A percentile compares a stretch with the other conserved stretches of the same genome.
phyloP scores from a whole-genome alignment of 2,329 filamentous ascomycete species.

The Furcasterigmium furcatum region DNA sequence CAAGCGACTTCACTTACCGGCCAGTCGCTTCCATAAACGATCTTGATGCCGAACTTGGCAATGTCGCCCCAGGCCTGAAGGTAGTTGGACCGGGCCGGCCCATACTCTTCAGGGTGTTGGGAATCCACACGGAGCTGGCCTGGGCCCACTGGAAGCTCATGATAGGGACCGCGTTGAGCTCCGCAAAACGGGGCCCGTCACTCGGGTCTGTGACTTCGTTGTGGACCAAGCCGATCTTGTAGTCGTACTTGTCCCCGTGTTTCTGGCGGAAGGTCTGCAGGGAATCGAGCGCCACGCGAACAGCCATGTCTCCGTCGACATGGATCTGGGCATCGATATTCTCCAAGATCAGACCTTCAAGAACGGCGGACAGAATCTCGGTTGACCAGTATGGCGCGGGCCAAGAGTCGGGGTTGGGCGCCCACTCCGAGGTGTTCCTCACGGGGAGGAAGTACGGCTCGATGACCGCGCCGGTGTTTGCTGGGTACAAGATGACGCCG shows the following conservation, averaged over 20 bases:
- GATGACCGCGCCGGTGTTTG: conserved; percentile 21
- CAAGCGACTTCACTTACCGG: conserved; percentile 14
- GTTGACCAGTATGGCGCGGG: conserved; percentile 32
- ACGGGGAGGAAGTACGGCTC: conserved; percentile 19
- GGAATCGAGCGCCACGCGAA: conserved; percentile 17
- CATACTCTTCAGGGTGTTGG: conserved; percentile 16
- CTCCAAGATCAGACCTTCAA: conserved; percentile 14
- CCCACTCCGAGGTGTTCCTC: conserved; percentile 7
- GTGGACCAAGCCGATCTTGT: conserved; percentile 19
- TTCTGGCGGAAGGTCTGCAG: conserved; percentile 16
- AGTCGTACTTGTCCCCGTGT: conserved; percentile 9
- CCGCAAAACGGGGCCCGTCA: conserved; percentile 19
- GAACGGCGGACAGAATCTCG: conserved; percentile 16
- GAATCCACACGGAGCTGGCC: conserved; percentile 19
- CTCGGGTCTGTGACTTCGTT: conserved; percentile 17
- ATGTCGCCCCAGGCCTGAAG: conserved; percentile 22
- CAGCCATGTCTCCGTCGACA: conserved; percentile 19
- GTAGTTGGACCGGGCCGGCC: conserved; percentile 16
- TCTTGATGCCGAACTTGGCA: conserved; percentile 9
- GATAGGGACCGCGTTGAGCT: conserved; percentile 19
- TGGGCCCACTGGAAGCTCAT: conserved; percentile 22
- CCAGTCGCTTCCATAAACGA: conserved; percentile 21
- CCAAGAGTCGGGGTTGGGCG: background rate
- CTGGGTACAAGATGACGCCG: conserved; percentile 21
- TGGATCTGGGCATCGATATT: conserved; percentile 14